Conservation (phyloP, 495 filamentous ascomycete genomes). For the Neurospora sp. region DNA sequence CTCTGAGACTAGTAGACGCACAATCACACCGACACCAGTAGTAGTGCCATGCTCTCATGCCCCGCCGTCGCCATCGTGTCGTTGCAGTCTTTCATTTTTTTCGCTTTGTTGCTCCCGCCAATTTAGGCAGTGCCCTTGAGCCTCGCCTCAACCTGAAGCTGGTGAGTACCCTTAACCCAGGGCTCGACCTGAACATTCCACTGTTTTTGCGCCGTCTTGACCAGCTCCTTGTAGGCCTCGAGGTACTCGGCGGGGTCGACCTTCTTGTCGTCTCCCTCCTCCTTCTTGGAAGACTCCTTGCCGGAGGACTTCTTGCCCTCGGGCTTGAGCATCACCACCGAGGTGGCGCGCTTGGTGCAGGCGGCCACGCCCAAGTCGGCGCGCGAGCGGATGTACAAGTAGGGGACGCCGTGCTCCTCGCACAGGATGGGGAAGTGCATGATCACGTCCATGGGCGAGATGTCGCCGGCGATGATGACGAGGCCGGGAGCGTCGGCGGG, state of each 20-base stretch:
- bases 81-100: background rate
- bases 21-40: background rate
- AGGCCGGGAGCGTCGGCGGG: slow-evolving; percentile 52
- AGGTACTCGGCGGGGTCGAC: slow-evolving; percentile 55
- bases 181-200: slow-evolving; percentile 21
- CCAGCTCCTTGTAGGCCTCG: slow-evolving; percentile 60
- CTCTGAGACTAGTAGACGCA: background rate
- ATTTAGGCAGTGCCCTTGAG: background rate
- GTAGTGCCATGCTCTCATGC: background rate
- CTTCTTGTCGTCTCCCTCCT: slow-evolving; percentile 25
- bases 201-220: slow-evolving; percentile 67
- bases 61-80: background rate
- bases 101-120: background rate
- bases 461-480: slow-evolving; percentile 89
- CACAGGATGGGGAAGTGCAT: slow-evolving; percentile 94
- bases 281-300: slow-evolving; percentile 30
- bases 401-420: slow-evolving; percentile 92
- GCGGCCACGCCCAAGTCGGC: slow-evolving; percentile 87
- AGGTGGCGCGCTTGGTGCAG: slow-evolving; percentile 88
- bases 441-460: slow-evolving; percentile 95
- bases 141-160: slow-evolving; percentile 13
- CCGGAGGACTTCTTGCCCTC: slow-evolving; percentile 47
- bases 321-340: slow-evolving; percentile 74
- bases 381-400: slow-evolving; percentile 79
- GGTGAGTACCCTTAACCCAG: slow-evolving; percentile 24